These are phyloP conservation scores for Hyparrhenia diplandra DNA, from an alignment of 176 grass and related monocot species.

Conservation along the genomic window DNA sequence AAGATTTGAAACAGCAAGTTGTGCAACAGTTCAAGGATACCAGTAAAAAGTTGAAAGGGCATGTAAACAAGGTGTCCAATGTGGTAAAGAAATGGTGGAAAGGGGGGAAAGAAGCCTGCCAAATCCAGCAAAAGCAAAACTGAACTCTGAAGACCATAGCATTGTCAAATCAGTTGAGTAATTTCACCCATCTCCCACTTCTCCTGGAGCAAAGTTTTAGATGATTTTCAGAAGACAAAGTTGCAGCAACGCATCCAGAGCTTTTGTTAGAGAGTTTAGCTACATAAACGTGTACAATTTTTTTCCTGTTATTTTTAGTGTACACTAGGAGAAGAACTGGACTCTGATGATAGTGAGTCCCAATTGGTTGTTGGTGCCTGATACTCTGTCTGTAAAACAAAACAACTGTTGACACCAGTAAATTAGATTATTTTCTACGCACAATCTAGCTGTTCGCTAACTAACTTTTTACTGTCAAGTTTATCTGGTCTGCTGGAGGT, in stretches of 20 bases:
- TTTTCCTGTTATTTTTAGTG: not conserved
- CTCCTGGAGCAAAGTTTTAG: not conserved
- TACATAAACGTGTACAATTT: conserved; percentile 25
- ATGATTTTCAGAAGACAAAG: not conserved
- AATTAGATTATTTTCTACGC: conserved; percentile 13
- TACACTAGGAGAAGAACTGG: conserved; percentile 19
- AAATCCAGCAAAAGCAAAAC: conserved; percentile 58
- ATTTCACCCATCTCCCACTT: not conserved
- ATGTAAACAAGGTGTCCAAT: conserved; percentile 63
- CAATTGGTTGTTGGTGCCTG: not conserved
- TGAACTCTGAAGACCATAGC: conserved; percentile 49
- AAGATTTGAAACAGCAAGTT: conserved; percentile 68
- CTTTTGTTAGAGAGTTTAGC: not conserved
- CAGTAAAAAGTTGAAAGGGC: conserved; percentile 62
- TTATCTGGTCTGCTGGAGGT: not conserved
- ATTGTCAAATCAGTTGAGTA: not conserved
- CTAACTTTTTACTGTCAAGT: not conserved
- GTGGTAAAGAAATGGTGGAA: conserved; percentile 76
- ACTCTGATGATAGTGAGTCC: not conserved
- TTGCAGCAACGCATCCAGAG: not conserved
- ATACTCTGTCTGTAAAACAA: conserved; percentile 23
- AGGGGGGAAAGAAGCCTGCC: conserved; percentile 53
- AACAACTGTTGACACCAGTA: not conserved
- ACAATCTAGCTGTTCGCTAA: not conserved
- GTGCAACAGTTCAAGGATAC: conserved; percentile 52